These are phyloP conservation scores for Paramyrothecium sp. DNA, from an alignment of 2,329 filamentous ascomycete genomes.

Conservation along the genomic window DNA sequence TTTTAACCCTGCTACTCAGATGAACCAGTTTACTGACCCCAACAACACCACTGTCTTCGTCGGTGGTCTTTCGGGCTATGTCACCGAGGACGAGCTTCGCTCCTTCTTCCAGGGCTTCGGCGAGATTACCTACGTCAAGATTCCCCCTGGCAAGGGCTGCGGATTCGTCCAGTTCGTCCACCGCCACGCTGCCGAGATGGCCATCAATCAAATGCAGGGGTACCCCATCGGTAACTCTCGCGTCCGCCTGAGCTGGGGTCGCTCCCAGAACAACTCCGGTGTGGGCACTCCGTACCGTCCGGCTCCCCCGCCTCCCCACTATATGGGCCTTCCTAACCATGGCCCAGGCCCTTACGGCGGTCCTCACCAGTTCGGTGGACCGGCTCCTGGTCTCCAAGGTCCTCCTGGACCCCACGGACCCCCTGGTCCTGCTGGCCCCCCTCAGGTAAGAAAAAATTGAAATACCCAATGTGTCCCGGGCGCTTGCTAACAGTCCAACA, in stretches of 20 bases:
- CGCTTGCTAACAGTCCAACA: background rate
- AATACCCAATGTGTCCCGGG: background rate
- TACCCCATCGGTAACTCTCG: conserved; percentile 99
- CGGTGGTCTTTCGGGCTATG: conserved; percentile 93
- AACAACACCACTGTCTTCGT: conserved; percentile 99
- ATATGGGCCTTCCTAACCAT: conserved; percentile 47
- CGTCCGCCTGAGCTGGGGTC: conserved; percentile 95
- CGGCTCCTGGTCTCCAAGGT: conserved; percentile 41
- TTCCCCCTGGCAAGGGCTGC: conserved; percentile 97
- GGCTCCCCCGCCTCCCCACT: conserved; percentile 67
- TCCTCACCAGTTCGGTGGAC: conserved; percentile 46
- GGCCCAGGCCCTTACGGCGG: conserved; percentile 42
- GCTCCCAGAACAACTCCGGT: conserved; percentile 98
- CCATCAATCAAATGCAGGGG: conserved; percentile 99
- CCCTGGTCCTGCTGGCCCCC: conserved; percentile 34
- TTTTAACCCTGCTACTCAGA: conserved; percentile 54
- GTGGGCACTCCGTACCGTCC: conserved; percentile 97
- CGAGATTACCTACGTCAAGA: conserved; percentile 99
- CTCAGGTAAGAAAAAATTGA: conserved; percentile 31
- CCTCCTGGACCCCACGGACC: conserved; percentile 35
- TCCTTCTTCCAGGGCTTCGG: conserved; percentile 99
- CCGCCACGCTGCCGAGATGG: conserved; percentile 98
- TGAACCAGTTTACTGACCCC: conserved; percentile 99
- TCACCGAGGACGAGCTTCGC: conserved; percentile 98
- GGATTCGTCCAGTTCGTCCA: conserved; percentile 99